Evolutionary conservation across 331 rosid genomes (phyloP), one percentile per base, ranked within the genome.

Genomic region (Prunus yedoensis): DNA sequence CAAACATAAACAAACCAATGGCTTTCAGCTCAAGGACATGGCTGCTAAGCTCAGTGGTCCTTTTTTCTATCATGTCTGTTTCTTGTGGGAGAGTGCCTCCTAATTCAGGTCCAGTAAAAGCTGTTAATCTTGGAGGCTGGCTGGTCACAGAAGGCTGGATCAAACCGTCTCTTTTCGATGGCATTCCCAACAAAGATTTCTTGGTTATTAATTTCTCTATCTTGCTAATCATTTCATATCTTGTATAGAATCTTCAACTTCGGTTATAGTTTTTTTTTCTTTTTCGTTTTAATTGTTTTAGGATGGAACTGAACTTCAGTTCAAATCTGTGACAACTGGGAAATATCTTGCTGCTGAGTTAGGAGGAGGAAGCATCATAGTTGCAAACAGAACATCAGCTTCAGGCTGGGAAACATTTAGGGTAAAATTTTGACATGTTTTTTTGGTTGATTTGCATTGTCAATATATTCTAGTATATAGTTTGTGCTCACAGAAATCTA

Each of bases 111-210:
- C 28, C 66, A 51, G 61, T 89, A 16, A 90, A 17, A 82, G 90
- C 96, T 18, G 96, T 93, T 53, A 89, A 83, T 68, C 79, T 92
- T 2, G 97, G 97, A 38, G 96, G 96, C 23, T 92, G 97, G 96
- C 80, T 92, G 2, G 89, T 90, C 4, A 83, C 91, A 14, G 97
- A 92, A 79, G 97, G 97, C 74, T 92, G 92, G 94, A 90, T 90
- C 5, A 87, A 89, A 79, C 97, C 96, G 76, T 86, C 92, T 65
- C 94, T 92, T 46, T 90, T 92, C 18, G 94, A 90, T 61, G 91
- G 80, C 60, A 90, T 92, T 65, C 87, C 91, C 62, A 90, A 90
- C 79, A 92, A 89, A 68, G 94, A 92, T 67, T 85, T 90, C 57
- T 79, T 90, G 96, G 97, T 90, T 23, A 62, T 78, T 71, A 8